Base-by-base conservation (phyloP, 1,284 basidiomycete species). In the Sporisorium iseilematis-ciliati region DNA sequence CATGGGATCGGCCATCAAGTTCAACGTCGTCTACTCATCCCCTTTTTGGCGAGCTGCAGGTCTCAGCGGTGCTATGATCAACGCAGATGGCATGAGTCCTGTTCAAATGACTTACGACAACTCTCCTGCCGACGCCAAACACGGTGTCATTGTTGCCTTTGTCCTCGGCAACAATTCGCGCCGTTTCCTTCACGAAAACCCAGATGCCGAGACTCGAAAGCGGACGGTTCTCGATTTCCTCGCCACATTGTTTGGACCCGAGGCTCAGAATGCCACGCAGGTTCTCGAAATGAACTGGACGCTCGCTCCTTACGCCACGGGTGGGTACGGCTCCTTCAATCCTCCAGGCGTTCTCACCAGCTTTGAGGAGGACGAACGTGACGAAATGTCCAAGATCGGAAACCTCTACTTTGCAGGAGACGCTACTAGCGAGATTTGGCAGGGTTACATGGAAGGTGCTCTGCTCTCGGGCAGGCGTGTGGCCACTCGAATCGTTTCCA, bases 31-130 rank as follows among this genome's bases (percentile, higher is more conserved):
- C 62, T 76, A 76, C 41, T 4, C 59, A 16, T 62, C 55, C 18
- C 74, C 74, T n/a, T 76, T 76, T 50, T 76, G 70, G 74, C 40
- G 74, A 33, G 48, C 52, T 18, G 59, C 58, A 2, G 70, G 70
- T 23, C 60, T 72, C 33, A 76, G 35, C 25, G 74, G 74, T 31
- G 52, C 59, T 31, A 63, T 64, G 64, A 66, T 72, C 70, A 73
- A 73, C 49, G 64, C 70, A 8, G 73, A 75, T 45, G 56, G 57
- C 25, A 54, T 33, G 25, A 67, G 59, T n/a, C 61, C 69, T 8
- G 60, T 73, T 38, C 70, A 72, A 26, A 56, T 72, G 61, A 74
- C 70, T 6, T 76, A 66, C 59, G 74, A 76, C 65, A 76, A 76
- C 38, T 76, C 74, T 5, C 70, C 74, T 3, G 59, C 68, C 11